Evolutionary conservation across 768 basidiomycete genomes (phyloP), one percentile per base, ranked within the genome.

Genomic region (Scleroderma citrinum): DNA sequence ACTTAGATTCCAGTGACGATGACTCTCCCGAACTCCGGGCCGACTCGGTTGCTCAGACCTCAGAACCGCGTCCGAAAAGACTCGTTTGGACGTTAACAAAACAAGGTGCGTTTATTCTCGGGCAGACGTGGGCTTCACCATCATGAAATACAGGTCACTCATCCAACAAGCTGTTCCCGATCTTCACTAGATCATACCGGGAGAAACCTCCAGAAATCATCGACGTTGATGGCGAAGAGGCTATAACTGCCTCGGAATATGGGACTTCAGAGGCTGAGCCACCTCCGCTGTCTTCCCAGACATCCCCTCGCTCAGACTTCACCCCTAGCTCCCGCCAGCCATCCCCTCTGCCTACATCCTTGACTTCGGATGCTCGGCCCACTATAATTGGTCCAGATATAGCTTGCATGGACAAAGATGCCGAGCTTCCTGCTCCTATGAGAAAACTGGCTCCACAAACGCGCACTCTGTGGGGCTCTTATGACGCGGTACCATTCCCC

Each of bases 401-500:
- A 54, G 49, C 29, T 3, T 32, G 23, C 21, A 39, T 32, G 29
- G 46, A 19, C 14, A 48, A 34, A 13, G 24, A 37, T 29, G 44
- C 23, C 20, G 46, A 11, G 19, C 26, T 20, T 12, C 17, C 46
- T 38, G 36, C 35, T 35, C 41, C 44, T 35, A 51, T 35, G 38
- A 53, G 50, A 46, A 45, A 40, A 38, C 44, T 40, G 23, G 48
- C 37, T 13, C 26, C 17, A 2, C 46, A 35, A 16, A 46, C 46
- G 42, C 50, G 52, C 26, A 43, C 26, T 26, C 12, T 17, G 38
- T 44, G 46, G 46, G 48, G 47, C 2, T 45, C 17, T 19, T 49
- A 47, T 35, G 47, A 46, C 38, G 41, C 32, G 16, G 70, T 67
- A 0, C 77, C 78, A 19, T 77, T 75, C 57, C 86, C 85, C 26